Conservation (phyloP, 1,139 yeast genomes). For the Yamadazyma spencermartinsiae region DNA sequence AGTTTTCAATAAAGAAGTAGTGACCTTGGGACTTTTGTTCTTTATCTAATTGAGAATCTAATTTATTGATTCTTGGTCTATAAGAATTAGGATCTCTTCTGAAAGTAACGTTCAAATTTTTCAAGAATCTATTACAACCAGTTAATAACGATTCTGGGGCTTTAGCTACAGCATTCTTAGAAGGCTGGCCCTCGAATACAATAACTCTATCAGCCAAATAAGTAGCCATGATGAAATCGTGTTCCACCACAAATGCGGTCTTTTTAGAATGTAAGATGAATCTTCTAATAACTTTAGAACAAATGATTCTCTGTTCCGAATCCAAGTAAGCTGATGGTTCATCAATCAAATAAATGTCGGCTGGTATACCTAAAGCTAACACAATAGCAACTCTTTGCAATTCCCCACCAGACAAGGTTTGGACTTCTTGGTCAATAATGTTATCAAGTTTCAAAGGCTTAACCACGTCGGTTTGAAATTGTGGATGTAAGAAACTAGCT, state of each 20-base stretch:
- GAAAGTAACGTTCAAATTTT: slow-evolving; percentile 95
- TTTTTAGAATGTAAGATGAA: slow-evolving; percentile 94
- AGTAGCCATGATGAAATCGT: slow-evolving; percentile 99
- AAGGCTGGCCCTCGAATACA: slow-evolving; percentile 95
- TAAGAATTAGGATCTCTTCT: slow-evolving; percentile 98
- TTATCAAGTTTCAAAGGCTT: slow-evolving; percentile 93
- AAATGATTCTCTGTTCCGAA: slow-evolving; percentile 98
- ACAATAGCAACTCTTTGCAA: slow-evolving; percentile 98
- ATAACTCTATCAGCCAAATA: slow-evolving; percentile 97
- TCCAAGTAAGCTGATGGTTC: slow-evolving; percentile 98
- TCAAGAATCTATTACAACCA: slow-evolving; percentile 95
- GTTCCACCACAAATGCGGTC: slow-evolving; percentile 98
- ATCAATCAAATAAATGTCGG: slow-evolving; percentile 94
- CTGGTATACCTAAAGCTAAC: slow-evolving; percentile 88
- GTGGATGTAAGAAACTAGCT: slow-evolving; percentile 92
- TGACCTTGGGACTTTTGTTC: slow-evolving; percentile 91
- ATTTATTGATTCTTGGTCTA: slow-evolving; percentile 97
- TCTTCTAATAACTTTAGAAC: slow-evolving; percentile 97
- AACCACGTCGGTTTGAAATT: slow-evolving; percentile 96
- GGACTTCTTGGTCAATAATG: slow-evolving; percentile 96
- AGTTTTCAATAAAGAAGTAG: slow-evolving; percentile 87
- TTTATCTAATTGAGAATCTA: slow-evolving; percentile 97
- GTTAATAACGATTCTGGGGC: slow-evolving; percentile 90
- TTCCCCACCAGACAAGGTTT: slow-evolving; percentile 98
- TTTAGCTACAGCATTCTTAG: slow-evolving; percentile 78